Conservation (phyloP, 129 eudicot species). For the Ambrosia artemisiifolia region DNA sequence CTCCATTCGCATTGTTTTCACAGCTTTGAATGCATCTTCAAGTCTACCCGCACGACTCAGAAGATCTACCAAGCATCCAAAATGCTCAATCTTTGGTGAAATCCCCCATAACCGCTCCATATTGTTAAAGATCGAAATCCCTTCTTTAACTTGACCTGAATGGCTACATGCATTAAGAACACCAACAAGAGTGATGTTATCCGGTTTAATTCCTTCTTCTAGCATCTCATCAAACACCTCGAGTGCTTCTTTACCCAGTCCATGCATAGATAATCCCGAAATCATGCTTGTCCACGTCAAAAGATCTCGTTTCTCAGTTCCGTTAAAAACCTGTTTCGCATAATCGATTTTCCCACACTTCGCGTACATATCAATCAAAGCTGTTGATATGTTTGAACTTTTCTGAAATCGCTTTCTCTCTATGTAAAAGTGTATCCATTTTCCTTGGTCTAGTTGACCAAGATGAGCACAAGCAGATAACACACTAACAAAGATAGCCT, state of each 20-base stretch:
- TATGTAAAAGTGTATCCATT: conserved; percentile 42
- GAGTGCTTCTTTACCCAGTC: conserved; percentile 44
- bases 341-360: conserved; percentile 45
- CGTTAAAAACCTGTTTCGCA: conserved; percentile 34
- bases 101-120: conserved; percentile 37
- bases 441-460: conserved; percentile 45
- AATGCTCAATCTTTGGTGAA: conserved; percentile 44
- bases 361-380: conserved; percentile 47
- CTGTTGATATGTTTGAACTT: conserved; percentile 33
- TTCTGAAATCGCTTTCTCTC: conserved; percentile 26
- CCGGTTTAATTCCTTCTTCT: conserved; percentile 38
- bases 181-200: conserved; percentile 42
- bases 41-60: conserved; percentile 39
- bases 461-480: conserved; percentile 46
- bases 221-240: conserved; percentile 38
- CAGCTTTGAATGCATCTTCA: conserved; percentile 38
- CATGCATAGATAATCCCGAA: conserved; percentile 46
- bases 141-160: conserved; percentile 38
- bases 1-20: conserved; percentile 35
- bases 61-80: conserved; percentile 52
- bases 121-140: conserved; percentile 28
- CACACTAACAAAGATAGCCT: conserved; percentile 35
- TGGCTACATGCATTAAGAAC: conserved; percentile 54
- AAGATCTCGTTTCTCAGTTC: conserved; percentile 30
- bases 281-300: conserved; percentile 46